Base-by-base conservation (phyloP, 2,329 filamentous ascomycete species). In the Plenodomus lindquistii region DNA sequence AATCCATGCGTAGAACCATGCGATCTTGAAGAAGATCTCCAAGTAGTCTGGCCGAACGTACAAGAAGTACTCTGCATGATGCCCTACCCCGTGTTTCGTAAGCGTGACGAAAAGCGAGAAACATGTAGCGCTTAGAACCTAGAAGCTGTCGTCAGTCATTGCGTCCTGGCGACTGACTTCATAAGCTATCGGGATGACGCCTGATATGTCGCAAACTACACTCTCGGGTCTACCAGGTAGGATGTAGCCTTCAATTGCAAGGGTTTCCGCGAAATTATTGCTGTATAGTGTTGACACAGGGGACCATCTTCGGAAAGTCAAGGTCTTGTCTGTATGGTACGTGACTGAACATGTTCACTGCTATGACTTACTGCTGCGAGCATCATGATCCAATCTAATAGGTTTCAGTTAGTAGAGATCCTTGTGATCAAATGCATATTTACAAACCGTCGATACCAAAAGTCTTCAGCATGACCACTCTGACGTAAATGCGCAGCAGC, bases 1-100 rank as follows among this genome's bases (percentile, higher is more conserved):
- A 35, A 79, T 66, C 39, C 82, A 62, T 4, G 76, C 75, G 55
- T 81, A 77, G 46, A 75, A 74, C 44, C 63, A 67, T 35, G 72
- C 70, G 48, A 76, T 74, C 36, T 74, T 22, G 65, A 63, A 54
- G 75, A 76, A 35, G 50, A 55, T 18, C 57, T 59, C 17, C 63
- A 65, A 42, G 75, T 75, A 16, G 55, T 48, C 8, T 16, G 37
- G n/a, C n/a, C n/a, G n/a, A n/a, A n/a, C n/a, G n/a, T n/a, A 2
- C 46, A 54, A 29, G 21, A 62, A 57, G 29, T 54, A 57, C 77
- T 72, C 60, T 2, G 64, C 63, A 47, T 81, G 79, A 37, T 62
- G 69, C 5, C 80, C 80, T 7, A 82, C 59, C 2, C 78, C 80
- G 46, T 77, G 62, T 2, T 71, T 54, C 1, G 52, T 45, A 31